Percentiles rank a stretch among this genome's conserved stretches.
phyloP scores from a whole-genome alignment of 192 early-diverging fungal species.

The Cetraspora pellucida region DNA sequence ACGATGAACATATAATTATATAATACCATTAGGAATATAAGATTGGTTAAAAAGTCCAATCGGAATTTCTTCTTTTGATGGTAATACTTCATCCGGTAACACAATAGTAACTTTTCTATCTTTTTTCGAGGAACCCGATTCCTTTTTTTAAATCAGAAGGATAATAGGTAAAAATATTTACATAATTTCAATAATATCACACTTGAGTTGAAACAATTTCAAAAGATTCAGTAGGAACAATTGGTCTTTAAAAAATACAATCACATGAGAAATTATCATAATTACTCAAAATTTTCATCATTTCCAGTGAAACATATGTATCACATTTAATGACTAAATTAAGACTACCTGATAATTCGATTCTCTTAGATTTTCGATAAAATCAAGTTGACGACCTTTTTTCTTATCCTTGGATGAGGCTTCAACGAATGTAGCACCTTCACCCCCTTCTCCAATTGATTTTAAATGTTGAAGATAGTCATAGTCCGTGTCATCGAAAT shows the following conservation, averaged over 20 bases:
- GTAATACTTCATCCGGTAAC: constrained; percentile 75
- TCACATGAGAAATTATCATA: constrained; percentile 31
- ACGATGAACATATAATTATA: not conserved
- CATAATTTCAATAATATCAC: too few species aligned
- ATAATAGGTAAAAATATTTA: constrained; percentile 3
- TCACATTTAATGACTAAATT: too few species aligned
- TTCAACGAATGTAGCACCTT: constrained; percentile 78
- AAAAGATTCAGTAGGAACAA: constrained; percentile 18
- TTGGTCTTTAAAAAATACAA: constrained; percentile 28
- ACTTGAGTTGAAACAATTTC: too few species aligned
- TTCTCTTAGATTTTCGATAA: not conserved
- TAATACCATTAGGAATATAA: constrained; percentile 53
- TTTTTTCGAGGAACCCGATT: not conserved
- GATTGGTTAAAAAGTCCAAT: constrained; percentile 73
- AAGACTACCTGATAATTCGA: not conserved
- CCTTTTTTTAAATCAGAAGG: not conserved
- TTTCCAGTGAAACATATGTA: too few species aligned
- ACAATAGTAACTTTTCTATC: constrained; percentile 36
- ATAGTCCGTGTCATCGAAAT: constrained; percentile 89
- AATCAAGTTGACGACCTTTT: constrained; percentile 24
- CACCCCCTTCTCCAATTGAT: constrained; percentile 70
- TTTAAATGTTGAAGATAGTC: constrained; percentile 95
- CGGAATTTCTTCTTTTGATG: constrained; percentile 69
- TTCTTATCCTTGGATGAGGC: constrained; percentile 58
- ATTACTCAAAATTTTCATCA: too few species aligned